A percentile compares a stretch with the other conserved stretches of the same genome.
Evolutionary conservation across 306 rosid species (phyloP).

Genomic region (Sphenostylis stenocarpa): DNA sequence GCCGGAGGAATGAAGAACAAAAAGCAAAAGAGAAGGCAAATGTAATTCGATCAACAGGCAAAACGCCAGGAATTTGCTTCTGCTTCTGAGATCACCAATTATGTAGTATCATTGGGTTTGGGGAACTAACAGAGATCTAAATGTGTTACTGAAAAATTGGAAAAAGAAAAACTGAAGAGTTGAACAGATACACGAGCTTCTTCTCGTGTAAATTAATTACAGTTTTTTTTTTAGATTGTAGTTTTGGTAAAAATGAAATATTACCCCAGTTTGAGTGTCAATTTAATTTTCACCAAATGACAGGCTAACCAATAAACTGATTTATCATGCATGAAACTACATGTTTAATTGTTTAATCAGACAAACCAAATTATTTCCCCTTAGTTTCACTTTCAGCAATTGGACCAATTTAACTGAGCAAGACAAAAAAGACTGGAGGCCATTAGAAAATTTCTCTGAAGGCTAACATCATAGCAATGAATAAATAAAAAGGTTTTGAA

Average conservation of each 20-base stretch:
- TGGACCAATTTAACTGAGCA: not conserved
- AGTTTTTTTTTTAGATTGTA: not conserved
- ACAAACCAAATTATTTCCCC: not conserved
- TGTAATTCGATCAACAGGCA: constrained; percentile 59
- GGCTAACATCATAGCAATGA: not conserved
- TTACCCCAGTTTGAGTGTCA: not conserved
- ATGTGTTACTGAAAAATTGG: constrained; percentile 18
- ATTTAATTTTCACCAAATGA: not conserved
- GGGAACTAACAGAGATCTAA: not conserved
- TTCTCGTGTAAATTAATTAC: not conserved
- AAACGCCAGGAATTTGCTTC: constrained; percentile 45
- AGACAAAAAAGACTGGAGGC: not conserved
- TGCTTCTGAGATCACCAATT: constrained; percentile 54
- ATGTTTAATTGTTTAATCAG: not conserved
- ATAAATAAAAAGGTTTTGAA: not conserved
- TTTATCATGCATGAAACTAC: not conserved
- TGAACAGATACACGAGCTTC: not conserved
- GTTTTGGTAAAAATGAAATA: not conserved
- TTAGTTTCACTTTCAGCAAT: not conserved
- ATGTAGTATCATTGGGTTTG: not conserved
- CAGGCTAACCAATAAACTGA: constrained; percentile 3
- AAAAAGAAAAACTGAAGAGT: constrained; percentile 14
- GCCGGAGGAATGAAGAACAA: constrained; percentile 40
- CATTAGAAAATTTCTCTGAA: not conserved
- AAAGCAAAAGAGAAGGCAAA: constrained; percentile 61